phyloP scores from a whole-genome alignment of 768 basidiomycete genomes.

The Tylopilus subfusipes region DNA sequence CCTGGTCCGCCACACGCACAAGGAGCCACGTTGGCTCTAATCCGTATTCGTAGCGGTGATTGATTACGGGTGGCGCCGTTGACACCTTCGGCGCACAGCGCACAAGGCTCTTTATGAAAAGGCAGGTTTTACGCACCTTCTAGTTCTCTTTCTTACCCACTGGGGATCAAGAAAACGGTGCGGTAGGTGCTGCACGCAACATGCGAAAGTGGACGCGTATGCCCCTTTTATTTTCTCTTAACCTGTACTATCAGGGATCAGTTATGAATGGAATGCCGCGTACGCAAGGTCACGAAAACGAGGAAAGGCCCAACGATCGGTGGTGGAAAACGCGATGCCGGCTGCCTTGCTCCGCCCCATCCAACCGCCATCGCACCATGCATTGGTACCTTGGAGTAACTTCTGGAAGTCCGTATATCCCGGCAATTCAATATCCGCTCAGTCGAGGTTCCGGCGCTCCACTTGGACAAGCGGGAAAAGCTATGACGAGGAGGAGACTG shows the following conservation, averaged over 20 bases:
- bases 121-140: constrained; percentile 15
- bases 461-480: constrained; percentile 12
- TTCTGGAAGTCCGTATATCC: constrained; percentile 26
- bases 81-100: not conserved
- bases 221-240: constrained; percentile 1
- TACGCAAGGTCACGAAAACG: not conserved
- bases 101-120: constrained; percentile 5
- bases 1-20: constrained; percentile 10
- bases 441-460: constrained; percentile 30
- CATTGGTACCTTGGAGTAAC: constrained; percentile 12
- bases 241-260: constrained; percentile 8
- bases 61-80: constrained; percentile 10
- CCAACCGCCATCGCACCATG: constrained; percentile 15
- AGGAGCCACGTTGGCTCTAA: not conserved
- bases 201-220: constrained; percentile 18
- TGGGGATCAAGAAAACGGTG: constrained; percentile 5
- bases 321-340: constrained; percentile 15
- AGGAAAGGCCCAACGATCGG: constrained; percentile 9
- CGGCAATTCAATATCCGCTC: constrained; percentile 33
- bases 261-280: constrained; percentile 21
- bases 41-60: not conserved
- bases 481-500: not conserved
- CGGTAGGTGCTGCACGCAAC: constrained; percentile 13
- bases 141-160: not conserved
- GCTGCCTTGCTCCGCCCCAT: constrained; percentile 5